Conservation (phyloP, 208 protist species). For the Crithidia expoeki region DNA sequence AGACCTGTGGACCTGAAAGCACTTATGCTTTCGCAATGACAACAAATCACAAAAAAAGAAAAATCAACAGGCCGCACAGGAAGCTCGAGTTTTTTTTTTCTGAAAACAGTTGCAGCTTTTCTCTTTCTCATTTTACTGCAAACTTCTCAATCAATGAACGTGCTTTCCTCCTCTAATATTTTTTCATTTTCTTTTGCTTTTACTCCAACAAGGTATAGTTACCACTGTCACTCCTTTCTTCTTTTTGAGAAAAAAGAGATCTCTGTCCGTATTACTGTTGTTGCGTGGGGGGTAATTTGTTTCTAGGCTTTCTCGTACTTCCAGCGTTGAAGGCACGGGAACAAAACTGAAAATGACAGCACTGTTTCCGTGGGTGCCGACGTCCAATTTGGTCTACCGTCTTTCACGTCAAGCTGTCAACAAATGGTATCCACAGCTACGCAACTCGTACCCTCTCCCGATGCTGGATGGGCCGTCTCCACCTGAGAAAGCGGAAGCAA, state of each 20-base stretch:
- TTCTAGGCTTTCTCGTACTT: too few relatives aligned
- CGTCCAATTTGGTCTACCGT: slow-evolving; percentile 63
- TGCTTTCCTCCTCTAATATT: not conserved
- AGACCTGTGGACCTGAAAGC: too few relatives aligned
- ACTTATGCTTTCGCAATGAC: too few relatives aligned
- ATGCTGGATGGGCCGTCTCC: slow-evolving; percentile 83
- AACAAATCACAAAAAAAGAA: too few relatives aligned
- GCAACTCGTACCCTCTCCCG: slow-evolving; percentile 73
- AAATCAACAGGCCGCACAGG: too few relatives aligned
- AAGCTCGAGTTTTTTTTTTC: too few relatives aligned
- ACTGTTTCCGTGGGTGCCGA: slow-evolving; percentile 84
- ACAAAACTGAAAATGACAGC: slow-evolving; percentile 56
- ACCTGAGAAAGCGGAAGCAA: slow-evolving; percentile 45
- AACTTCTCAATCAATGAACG: not conserved
- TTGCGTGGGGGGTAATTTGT: too few relatives aligned
- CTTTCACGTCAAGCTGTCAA: slow-evolving; percentile 63
- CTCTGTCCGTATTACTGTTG: too few relatives aligned
- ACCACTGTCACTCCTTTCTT: slow-evolving; percentile 5
- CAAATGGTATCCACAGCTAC: slow-evolving; percentile 63
- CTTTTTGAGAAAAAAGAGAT: too few relatives aligned
- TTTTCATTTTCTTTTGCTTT: slow-evolving; percentile 13
- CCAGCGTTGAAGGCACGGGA: too few relatives aligned
- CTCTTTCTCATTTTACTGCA: not conserved
- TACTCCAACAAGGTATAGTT: too few relatives aligned
- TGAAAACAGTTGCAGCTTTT: not conserved